Percentiles rank a stretch among this genome's conserved stretches.
Evolutionary conservation across 2,329 filamentous ascomycete species (phyloP).

Genomic region (Colletotrichum kahawae): DNA sequence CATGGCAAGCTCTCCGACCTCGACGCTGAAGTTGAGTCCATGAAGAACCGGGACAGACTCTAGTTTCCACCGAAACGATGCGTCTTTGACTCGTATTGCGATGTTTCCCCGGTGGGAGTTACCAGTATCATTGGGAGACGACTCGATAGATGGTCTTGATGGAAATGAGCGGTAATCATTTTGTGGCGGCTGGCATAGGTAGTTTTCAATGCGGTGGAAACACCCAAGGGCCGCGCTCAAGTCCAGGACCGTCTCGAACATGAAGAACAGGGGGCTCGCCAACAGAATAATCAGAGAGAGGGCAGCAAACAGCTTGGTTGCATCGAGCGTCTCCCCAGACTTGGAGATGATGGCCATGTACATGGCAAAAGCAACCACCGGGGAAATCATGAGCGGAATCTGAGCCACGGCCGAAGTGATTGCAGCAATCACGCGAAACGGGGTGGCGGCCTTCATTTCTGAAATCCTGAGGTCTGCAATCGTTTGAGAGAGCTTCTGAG

Average conservation of each 20-base stretch:
- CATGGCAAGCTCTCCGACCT: constrained; percentile 37
- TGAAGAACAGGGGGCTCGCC: constrained; percentile 34
- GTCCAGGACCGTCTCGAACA: constrained; percentile 35
- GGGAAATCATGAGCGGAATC: constrained; percentile 24
- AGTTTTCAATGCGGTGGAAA: constrained; percentile 31
- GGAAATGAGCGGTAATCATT: constrained; percentile 27
- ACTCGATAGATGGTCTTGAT: not conserved
- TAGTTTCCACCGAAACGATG: constrained; percentile 39
- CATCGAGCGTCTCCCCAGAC: constrained; percentile 1
- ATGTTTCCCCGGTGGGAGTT: not conserved
- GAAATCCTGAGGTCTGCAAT: constrained; percentile 23
- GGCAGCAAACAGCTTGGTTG: constrained; percentile 24
- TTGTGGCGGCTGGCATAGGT: constrained; percentile 28
- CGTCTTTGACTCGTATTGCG: constrained; percentile 25
- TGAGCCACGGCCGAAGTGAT: constrained; percentile 39
- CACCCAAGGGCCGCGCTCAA: constrained; percentile 27
- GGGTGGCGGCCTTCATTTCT: constrained; percentile 27
- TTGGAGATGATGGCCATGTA: not conserved
- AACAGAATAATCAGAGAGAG: constrained; percentile 27
- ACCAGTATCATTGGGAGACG: not conserved
- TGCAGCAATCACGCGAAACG: constrained; percentile 35
- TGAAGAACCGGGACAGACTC: constrained; percentile 30
- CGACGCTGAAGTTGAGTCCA: constrained; percentile 37
- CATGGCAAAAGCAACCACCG: constrained; percentile 22
- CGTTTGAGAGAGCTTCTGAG: constrained; percentile 37